Conservation (phyloP, 2,329 filamentous ascomycete species). For the Colletotrichum euphorbiae region DNA sequence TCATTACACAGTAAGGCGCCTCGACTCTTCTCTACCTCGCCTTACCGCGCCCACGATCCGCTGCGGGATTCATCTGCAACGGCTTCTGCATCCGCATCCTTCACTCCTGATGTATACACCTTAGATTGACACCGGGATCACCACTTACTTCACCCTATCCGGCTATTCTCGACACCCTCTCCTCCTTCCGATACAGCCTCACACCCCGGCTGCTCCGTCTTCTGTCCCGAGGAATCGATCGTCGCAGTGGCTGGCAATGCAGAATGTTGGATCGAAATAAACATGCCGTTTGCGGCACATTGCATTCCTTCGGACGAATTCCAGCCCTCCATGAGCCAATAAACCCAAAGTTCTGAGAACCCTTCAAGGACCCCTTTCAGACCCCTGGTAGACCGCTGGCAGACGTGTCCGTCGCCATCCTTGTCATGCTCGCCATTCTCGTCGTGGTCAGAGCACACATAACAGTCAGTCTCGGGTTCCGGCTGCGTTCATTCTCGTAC, state of each 20-base stretch:
- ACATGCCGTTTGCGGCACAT: background rate
- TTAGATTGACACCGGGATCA: background rate
- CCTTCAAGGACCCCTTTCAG: background rate
- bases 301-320: conserved; percentile 1
- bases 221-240: background rate
- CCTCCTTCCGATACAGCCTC: background rate
- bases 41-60: too few species aligned
- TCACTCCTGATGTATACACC: background rate
- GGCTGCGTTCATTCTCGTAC: background rate
- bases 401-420: background rate
- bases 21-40: too few species aligned
- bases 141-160: background rate
- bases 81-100: background rate
- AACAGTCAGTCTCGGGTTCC: background rate
- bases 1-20: too few species aligned
- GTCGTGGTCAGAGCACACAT: background rate
- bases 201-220: background rate
- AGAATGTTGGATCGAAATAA: background rate
- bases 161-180: background rate
- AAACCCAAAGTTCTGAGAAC: background rate
- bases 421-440: conserved; percentile 4
- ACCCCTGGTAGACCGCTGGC: background rate
- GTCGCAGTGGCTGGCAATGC: background rate
- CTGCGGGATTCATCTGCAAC: too few species aligned
- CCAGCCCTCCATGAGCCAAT: background rate